Base-by-base conservation (phyloP, 129 eudicot species). In the Cynara cardunculus region DNA sequence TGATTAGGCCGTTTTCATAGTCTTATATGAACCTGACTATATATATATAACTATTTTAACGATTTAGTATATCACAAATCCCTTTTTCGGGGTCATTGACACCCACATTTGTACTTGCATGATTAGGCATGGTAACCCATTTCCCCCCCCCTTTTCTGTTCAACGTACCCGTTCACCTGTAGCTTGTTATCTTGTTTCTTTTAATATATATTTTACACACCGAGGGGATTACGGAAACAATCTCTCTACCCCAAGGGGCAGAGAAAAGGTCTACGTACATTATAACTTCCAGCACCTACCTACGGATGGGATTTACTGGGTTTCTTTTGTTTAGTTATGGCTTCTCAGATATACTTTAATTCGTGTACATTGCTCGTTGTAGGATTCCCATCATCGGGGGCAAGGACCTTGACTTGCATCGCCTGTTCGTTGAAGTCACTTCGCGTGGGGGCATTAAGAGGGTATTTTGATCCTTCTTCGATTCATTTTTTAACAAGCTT, bases 351-450 rank as follows among this genome's bases (percentile, higher is more conserved):
- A 18, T 49, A 16, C 25, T 13, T 76, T 10, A 78, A 37, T 62
- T 82, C 10, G 31, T 19, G 28, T 73, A 59, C 9, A 53, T 7
- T 78, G 25, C 76, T 76, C 81, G 10, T 66, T 87, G 87, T 76
- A 89, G 96, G 96, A 87, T 91, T 74, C 96, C 93, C 2, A 81
- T 87, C 68, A 86, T 89, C 39, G 96, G 96, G 21, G 96, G 96
- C 24, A 85, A 72, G 79, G 93, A 85, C 46, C 86, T 91, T 67
- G 90, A 91, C 81, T 82, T 91, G 90, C 88, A 89, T 81, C 90
- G 83, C 79, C 88, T 89, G 74, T 91, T 91, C 59, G 91, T 89
- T 27, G 96, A 91, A 88, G 96, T 91, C 39, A 91, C 96, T 85
- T 69, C 91, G 64, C 93, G 96, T 53, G 96, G 96, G 69, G 96